These are phyloP conservation scores for Trapa bicornis DNA, from an alignment of 345 rosid species.

Conservation along the genomic window DNA sequence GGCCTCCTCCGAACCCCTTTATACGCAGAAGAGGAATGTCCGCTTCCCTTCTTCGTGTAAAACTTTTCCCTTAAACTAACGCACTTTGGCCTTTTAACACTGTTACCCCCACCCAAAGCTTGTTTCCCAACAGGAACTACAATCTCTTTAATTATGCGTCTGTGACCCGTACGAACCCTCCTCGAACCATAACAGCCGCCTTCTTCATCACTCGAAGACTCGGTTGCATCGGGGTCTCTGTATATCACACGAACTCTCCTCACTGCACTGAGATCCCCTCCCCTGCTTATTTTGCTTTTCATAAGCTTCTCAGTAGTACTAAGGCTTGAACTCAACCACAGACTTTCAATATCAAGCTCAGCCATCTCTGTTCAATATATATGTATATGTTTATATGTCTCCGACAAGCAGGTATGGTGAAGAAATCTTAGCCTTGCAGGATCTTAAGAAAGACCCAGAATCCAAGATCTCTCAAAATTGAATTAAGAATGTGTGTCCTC, in stretches of 20 bases:
- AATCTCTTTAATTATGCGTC: constrained; percentile 21
- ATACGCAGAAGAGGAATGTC: constrained; percentile 6
- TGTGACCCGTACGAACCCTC: constrained; percentile 1
- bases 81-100: background rate
- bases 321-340: constrained; percentile 10
- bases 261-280: background rate
- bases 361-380: constrained; percentile 11
- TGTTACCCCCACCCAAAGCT: background rate
- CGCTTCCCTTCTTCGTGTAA: constrained; percentile 5
- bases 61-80: background rate
- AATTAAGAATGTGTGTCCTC: constrained; percentile 1
- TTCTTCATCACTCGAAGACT: constrained; percentile 29
- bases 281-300: constrained; percentile 4
- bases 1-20: constrained; percentile 43
- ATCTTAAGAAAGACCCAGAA: constrained; percentile 7
- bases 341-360: constrained; percentile 11
- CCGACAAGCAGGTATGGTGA: background rate
- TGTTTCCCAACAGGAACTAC: background rate
- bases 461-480: constrained; percentile 9
- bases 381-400: background rate
- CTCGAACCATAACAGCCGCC: background rate
- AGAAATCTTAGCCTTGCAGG: constrained; percentile 3
- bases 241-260: constrained; percentile 30
- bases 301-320: background rate
- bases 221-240: constrained; percentile 38